phyloP scores from a whole-genome alignment of 345 rosid species.

The Salix koriyanagi region DNA sequence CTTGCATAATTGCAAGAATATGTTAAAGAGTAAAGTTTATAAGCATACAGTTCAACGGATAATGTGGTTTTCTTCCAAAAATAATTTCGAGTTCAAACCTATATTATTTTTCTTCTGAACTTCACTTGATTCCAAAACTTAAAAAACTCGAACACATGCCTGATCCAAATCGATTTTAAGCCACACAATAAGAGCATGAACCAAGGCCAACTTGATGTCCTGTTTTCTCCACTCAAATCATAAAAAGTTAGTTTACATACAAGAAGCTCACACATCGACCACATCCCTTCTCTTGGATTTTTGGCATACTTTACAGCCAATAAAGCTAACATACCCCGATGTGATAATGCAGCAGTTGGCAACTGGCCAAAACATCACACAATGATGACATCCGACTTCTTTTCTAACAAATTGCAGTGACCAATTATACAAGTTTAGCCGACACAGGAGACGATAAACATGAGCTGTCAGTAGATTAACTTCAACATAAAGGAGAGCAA shows the following conservation, averaged over 20 bases:
- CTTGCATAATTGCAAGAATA: too few relatives aligned
- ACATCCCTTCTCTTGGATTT: neutral
- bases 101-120: too few relatives aligned
- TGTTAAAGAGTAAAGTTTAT: too few relatives aligned
- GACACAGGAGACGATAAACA: neutral
- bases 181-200: neutral
- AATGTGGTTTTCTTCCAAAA: too few relatives aligned
- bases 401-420: neutral
- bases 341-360: neutral
- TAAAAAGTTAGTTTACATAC: neutral
- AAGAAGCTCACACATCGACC: too few relatives aligned
- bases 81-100: too few relatives aligned
- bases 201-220: neutral
- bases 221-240: neutral
- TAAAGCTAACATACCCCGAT: neutral
- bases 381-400: neutral
- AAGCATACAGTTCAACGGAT: too few relatives aligned
- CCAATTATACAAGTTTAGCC: neutral
- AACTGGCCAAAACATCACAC: neutral
- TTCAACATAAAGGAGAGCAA: neutral
- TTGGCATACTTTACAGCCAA: neutral
- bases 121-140: too few relatives aligned
- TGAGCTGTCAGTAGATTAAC: neutral
- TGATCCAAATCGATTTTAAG: too few relatives aligned
- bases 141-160: too few relatives aligned